Percentiles rank a stretch among this genome's conserved stretches.
These are phyloP conservation scores for Microcyclosporella mali DNA, from an alignment of 2,329 filamentous ascomycete species.

Conservation along the genomic window DNA sequence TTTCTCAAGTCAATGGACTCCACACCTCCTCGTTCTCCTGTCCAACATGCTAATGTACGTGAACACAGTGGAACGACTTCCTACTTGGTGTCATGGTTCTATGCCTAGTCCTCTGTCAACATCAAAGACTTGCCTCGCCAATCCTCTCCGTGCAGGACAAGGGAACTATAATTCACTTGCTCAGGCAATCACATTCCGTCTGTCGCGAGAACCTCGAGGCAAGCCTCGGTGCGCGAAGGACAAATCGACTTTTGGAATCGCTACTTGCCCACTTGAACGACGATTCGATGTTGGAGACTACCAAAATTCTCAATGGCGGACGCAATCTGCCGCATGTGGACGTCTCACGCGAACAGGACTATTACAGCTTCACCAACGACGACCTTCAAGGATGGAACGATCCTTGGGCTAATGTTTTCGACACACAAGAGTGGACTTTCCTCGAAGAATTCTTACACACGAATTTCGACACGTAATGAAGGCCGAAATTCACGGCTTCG, in stretches of 20 bases:
- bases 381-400: slow-evolving; percentile 1
- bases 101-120: slow-evolving; percentile 35
- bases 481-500: not conserved
- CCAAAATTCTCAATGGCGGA: not conserved
- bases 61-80: slow-evolving; percentile 36
- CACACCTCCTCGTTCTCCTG: too few relatives aligned
- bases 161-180: not conserved
- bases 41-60: too few relatives aligned
- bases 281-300: not conserved
- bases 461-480: slow-evolving; percentile 7
- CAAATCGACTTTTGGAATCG: slow-evolving; percentile 4
- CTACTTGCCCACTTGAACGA: slow-evolving; percentile 3
- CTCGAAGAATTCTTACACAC: slow-evolving; percentile 10
- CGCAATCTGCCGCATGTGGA: not conserved
- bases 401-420: slow-evolving; percentile 9
- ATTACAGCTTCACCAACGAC: not conserved
- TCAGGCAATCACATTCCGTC: slow-evolving; percentile 1
- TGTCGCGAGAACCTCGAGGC: slow-evolving; percentile 5
- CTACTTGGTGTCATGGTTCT: slow-evolving; percentile 41
- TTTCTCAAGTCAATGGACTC: too few relatives aligned
- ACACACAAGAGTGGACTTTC: slow-evolving; percentile 10
- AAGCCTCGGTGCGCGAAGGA: slow-evolving; percentile 7
- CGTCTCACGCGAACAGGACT: not conserved
- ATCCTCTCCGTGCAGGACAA: slow-evolving; percentile 1
- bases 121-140: not conserved